Percentiles rank a stretch among this genome's conserved stretches.
phyloP scores from a whole-genome alignment of 208 protist species.

The Leptomonas pyrrhocoris region DNA sequence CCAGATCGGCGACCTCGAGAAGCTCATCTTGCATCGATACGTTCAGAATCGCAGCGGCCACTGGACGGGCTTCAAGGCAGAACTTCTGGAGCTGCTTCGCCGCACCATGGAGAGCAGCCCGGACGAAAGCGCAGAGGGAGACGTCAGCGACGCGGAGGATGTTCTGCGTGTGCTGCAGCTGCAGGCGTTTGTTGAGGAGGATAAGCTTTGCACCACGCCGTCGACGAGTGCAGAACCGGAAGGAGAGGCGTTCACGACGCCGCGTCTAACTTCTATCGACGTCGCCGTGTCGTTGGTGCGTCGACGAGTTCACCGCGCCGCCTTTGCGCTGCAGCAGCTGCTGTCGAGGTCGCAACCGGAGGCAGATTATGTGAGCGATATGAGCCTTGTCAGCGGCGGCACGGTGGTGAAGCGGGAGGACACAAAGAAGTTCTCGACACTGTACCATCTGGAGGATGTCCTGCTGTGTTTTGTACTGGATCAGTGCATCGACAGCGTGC shows the following conservation, averaged over 20 bases:
- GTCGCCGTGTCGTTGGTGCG: slow-evolving; percentile 40
- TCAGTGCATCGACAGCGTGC: slow-evolving; percentile 70
- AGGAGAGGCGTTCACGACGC: background rate
- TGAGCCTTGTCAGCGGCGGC: background rate
- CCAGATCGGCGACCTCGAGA: slow-evolving; percentile 28
- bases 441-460: slow-evolving; percentile 35
- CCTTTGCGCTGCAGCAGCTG: slow-evolving; percentile 43
- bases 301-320: slow-evolving; percentile 52
- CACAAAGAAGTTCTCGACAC: background rate
- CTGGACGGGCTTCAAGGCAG: slow-evolving; percentile 53
- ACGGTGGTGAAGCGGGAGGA: slow-evolving; percentile 6
- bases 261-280: background rate
- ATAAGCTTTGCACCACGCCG: background rate
- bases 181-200: background rate
- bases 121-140: background rate
- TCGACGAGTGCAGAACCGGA: too few species aligned
- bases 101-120: slow-evolving; percentile 17
- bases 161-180: slow-evolving; percentile 21
- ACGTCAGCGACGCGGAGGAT: background rate
- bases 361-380: background rate
- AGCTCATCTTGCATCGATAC: slow-evolving; percentile 71
- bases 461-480: slow-evolving; percentile 79
- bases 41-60: slow-evolving; percentile 84
- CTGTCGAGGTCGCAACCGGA: background rate
- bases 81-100: slow-evolving; percentile 47